phyloP scores from a whole-genome alignment of 202 grass and related monocot genomes.

The Dendrocalamus latiflorus region DNA sequence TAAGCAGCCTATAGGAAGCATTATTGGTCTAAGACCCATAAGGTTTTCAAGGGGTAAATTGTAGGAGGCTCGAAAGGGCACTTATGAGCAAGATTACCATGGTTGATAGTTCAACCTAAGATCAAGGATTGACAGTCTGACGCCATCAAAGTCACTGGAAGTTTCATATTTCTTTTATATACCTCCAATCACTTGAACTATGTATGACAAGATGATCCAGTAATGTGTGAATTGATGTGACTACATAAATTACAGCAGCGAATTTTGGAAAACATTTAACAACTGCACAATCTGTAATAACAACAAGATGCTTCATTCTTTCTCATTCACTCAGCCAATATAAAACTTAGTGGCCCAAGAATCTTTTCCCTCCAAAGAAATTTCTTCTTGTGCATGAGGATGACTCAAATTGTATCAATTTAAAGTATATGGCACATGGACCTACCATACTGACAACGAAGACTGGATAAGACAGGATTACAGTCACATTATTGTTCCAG shows the following conservation, averaged over 20 bases:
- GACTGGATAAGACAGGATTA: neutral
- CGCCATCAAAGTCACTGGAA: neutral
- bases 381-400: neutral
- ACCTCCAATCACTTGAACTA: neutral
- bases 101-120: constrained; percentile 3
- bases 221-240: neutral
- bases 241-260: neutral
- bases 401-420: neutral
- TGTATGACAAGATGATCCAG: neutral
- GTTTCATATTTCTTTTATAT: neutral
- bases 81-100: neutral
- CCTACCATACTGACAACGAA: neutral
- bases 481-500: neutral
- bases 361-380: neutral
- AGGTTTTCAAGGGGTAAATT: neutral
- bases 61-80: neutral
- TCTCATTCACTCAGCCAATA: neutral
- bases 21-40: neutral
- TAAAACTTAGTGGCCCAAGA: neutral
- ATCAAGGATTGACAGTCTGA: neutral
- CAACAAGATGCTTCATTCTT: neutral
- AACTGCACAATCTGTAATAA: neutral
- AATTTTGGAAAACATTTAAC: neutral
- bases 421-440: neutral
- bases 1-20: neutral